Percentiles rank a stretch among this genome's conserved stretches.
These are phyloP conservation scores for Penicillium thymicola DNA, from an alignment of 2,329 filamentous ascomycete species.

Conservation along the genomic window DNA sequence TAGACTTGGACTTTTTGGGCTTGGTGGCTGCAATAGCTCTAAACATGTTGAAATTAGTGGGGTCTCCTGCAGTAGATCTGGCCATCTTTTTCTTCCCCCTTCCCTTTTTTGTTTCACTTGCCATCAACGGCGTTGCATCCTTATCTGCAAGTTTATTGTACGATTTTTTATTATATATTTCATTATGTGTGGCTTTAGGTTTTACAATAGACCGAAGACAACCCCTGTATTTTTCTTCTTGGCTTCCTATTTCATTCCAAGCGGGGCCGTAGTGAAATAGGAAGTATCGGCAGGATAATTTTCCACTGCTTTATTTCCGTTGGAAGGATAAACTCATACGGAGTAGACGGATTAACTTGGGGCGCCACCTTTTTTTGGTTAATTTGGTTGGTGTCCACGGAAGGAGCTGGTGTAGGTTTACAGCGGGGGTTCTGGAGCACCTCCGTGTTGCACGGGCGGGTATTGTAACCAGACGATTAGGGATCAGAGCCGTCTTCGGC, in stretches of 20 bases:
- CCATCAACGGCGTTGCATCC: not conserved
- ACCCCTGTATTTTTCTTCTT: not conserved
- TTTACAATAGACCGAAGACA: not conserved
- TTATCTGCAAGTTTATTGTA: not conserved
- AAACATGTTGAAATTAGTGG: constrained; percentile 2
- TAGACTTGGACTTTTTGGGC: constrained; percentile 6
- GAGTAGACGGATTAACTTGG: not conserved
- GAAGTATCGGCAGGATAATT: not conserved
- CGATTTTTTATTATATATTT: not conserved
- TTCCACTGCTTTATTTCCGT: not conserved
- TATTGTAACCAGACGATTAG: constrained; percentile 1
- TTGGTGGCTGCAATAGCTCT: constrained; percentile 7
- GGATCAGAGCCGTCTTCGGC: constrained; percentile 4
- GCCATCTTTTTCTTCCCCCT: not conserved
- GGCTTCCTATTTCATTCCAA: not conserved
- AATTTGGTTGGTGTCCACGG: not conserved
- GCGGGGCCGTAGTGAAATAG: not conserved
- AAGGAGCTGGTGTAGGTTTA: constrained; percentile 4
- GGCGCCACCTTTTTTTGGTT: not conserved
- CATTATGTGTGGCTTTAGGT: not conserved
- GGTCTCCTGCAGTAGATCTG: not conserved
- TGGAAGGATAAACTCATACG: not conserved
- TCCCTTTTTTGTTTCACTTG: not conserved
- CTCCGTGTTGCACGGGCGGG: not conserved
- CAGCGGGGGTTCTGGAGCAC: not conserved